Base-by-base conservation (phyloP, 495 filamentous ascomycete genomes). In the Parathielavia appendiculata region DNA sequence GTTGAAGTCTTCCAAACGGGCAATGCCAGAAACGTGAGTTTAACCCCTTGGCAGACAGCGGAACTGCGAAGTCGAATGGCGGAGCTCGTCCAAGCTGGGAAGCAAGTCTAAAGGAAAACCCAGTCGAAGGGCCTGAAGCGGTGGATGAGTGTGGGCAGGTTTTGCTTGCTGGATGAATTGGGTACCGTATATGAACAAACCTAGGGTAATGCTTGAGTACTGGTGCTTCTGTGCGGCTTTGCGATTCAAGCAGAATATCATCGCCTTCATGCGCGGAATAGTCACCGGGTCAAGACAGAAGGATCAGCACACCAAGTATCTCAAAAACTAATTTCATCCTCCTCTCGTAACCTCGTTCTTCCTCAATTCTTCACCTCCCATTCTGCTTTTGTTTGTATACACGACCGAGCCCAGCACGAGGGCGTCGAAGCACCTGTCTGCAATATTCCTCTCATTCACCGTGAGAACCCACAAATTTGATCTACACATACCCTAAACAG, bases 371-470 rank as follows among this genome's bases (percentile, higher is more conserved):
- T 32, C 35, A 16, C 19, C 13, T 43, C n/a, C 8, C 48, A 8
- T 5, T n/a, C 35, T 57, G 22, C 17, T 57, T 48, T 38, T 45
- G 23, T 48, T 22, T 47, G 43, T 47, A 47, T 48, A 56, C 54
- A 56, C 54, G 44, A 47, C 46, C 32, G 16, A 47, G 19, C 43
- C 41, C 16, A 26, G 26, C 40, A 35, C 1, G 26, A 45, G 26
- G 40, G n/a, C n/a, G 52, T 35, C 40, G 13, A 44, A 54, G 22
- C n/a, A 36, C 4, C 4, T 51, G 48, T 51, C 36, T 38, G 36
- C 48, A 51, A 36, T 51, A 36, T n/a, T 51, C 48, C 35, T 51
- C 19, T 17, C 32, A 20, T 12, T 16, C 0, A 11, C 32, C 32
- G 8, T n/a, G n/a, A n/a, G 32, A 16, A 20, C 17, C 48, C 39